Evolutionary conservation across 306 rosid species (phyloP).

Genomic region (Quercus rubra): DNA sequence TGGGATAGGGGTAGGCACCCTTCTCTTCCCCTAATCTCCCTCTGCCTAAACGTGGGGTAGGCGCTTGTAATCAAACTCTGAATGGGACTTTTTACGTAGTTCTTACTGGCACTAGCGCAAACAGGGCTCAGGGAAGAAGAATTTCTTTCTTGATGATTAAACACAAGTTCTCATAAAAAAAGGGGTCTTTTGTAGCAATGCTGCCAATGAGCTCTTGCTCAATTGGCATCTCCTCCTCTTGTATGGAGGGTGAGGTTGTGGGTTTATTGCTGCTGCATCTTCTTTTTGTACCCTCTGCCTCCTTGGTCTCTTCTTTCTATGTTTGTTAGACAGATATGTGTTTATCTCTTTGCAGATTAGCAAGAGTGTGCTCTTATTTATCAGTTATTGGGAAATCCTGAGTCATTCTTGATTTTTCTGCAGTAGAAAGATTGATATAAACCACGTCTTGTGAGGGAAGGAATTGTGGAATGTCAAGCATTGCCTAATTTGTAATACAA

Average conservation of each 20-base stretch:
- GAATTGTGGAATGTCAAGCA: not conserved
- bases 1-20: not conserved
- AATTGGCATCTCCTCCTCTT: too few relatives aligned
- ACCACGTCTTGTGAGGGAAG: not conserved
- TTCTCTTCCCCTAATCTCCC: too few relatives aligned
- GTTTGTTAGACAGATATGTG: not conserved
- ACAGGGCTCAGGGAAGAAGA: not conserved
- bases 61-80: not conserved
- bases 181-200: not conserved
- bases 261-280: not conserved
- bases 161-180: not conserved
- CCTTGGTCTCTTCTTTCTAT: not conserved
- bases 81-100: not conserved
- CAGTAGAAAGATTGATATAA: not conserved
- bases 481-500: not conserved
- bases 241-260: too few relatives aligned
- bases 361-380: not conserved
- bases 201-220: too few relatives aligned
- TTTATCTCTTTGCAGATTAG: not conserved
- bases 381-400: not conserved
- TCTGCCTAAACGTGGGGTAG: too few relatives aligned
- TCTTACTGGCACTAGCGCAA: not conserved
- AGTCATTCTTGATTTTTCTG: not conserved
- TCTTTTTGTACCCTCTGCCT: not conserved
- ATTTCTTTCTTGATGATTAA: not conserved